Evolutionary conservation across 75 land plant species (phyloP), one percentile per base, ranked within the genome.

Genomic region (Larix kaempferi): DNA sequence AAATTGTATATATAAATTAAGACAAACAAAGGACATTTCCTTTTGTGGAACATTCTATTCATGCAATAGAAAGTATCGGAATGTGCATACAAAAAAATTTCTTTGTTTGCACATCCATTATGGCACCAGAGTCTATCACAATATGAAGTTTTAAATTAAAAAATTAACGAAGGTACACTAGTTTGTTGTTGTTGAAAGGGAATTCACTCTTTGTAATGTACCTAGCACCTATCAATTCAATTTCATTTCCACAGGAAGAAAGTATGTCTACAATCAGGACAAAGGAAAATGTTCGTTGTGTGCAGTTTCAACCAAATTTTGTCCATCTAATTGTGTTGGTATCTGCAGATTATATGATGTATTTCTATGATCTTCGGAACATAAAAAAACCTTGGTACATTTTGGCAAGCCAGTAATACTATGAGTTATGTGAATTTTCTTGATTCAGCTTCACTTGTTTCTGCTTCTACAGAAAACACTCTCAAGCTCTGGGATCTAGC

Each of bases 401-500:
- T 22, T 61, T 93, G 67, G 57, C 81, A 67, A 86, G 90, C 57
- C 82, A 80, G 72, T 11, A 93, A 89, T 65, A 86, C 95, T 44
- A 93, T 93, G 79, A 93, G 93, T 93, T n/a, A n/a, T n/a, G n/a
- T n/a, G n/a, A n/a, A n/a, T n/a, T n/a, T n/a, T n/a, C n/a, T n/a
- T n/a, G n/a, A n/a, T n/a, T n/a, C n/a, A n/a, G n/a, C n/a, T n/a
- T n/a, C n/a, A n/a, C n/a, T n/a, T n/a, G n/a, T n/a, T n/a, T n/a
- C n/a, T n/a, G n/a, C n/a, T n/a, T n/a, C n/a, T n/a, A n/a, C n/a
- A n/a, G n/a, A n/a, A n/a, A n/a, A n/a, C n/a, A n/a, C n/a, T n/a
- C n/a, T n/a, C n/a, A n/a, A n/a, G n/a, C n/a, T n/a, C n/a, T n/a
- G 95, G 95, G 93, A 93, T 84, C 73, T 93, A 80, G 80, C 87